phyloP scores from a whole-genome alignment of 306 rosid genomes.

The Parietaria judaica region DNA sequence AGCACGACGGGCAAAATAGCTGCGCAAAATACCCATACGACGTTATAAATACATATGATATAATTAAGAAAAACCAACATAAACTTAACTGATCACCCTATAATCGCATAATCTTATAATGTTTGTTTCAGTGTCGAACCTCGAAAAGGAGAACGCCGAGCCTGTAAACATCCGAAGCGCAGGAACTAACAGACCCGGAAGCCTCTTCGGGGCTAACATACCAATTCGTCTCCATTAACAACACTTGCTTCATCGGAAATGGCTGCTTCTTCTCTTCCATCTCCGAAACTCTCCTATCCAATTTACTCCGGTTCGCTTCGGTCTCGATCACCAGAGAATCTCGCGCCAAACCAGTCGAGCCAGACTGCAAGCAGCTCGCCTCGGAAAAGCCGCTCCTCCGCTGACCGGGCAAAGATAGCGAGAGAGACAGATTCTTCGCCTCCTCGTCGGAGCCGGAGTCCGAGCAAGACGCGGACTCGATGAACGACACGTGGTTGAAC shows the following conservation, averaged over 20 bases:
- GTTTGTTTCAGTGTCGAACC: constrained; percentile 25
- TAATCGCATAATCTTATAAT: too few relatives aligned
- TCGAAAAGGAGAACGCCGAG: constrained; percentile 95
- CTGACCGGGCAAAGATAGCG: constrained; percentile 34
- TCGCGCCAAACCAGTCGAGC: constrained; percentile 57
- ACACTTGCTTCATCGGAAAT: constrained; percentile 90
- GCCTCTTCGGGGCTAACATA: constrained; percentile 86
- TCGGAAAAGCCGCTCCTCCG: constrained; percentile 51
- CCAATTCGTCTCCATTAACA: constrained; percentile 81
- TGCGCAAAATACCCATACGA: constrained; percentile 36
- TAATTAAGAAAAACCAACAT: constrained; percentile 8
- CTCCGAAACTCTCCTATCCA: constrained; percentile 47
- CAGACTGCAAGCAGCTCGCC: constrained; percentile 74
- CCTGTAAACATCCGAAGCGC: constrained; percentile 82
- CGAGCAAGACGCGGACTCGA: constrained; percentile 90
- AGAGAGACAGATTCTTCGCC: constrained; percentile 35
- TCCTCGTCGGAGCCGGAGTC: constrained; percentile 81
- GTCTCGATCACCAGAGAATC: constrained; percentile 56
- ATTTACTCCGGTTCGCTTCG: constrained; percentile 48
- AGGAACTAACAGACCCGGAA: constrained; percentile 42
- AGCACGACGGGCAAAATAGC: constrained; percentile 81
- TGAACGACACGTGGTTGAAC: constrained; percentile 81
- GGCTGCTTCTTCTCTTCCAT: constrained; percentile 64
- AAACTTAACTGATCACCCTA: too few relatives aligned
- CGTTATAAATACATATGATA: constrained; percentile 14